phyloP scores from a whole-genome alignment of 2,329 filamentous ascomycete genomes.

The Penicillium sp. region DNA sequence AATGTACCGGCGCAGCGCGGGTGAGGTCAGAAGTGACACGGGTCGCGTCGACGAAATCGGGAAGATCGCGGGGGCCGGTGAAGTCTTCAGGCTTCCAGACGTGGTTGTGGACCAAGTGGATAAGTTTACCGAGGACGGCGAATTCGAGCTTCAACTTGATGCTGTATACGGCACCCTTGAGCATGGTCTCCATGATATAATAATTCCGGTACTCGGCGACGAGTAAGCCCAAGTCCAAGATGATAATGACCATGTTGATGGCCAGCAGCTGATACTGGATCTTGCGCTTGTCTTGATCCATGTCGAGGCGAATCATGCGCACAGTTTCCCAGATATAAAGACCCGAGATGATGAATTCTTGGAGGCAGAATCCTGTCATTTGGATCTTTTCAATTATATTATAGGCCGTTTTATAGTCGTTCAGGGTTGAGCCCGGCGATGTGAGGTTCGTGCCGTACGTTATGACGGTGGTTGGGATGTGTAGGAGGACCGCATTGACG shows the following conservation, averaged over 20 bases:
- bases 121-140: conserved; percentile 50
- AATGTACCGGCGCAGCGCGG: conserved; percentile 33
- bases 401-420: conserved; percentile 40
- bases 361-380: conserved; percentile 58
- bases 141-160: conserved; percentile 56
- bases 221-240: conserved; percentile 49
- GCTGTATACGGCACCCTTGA: conserved; percentile 52
- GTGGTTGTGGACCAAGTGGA: conserved; percentile 44
- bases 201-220: conserved; percentile 47
- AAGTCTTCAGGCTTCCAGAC: conserved; percentile 43
- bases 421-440: conserved; percentile 1
- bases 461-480: conserved; percentile 50
- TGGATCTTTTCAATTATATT: conserved; percentile 58
- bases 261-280: conserved; percentile 53
- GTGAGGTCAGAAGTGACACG: conserved; percentile 48
- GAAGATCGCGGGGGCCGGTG: conserved; percentile 33
- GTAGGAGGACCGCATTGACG: conserved; percentile 46
- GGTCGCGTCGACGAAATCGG: conserved; percentile 49
- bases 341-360: conserved; percentile 57
- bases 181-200: conserved; percentile 51
- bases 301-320: conserved; percentile 52
- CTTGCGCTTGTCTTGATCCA: conserved; percentile 44
- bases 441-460: conserved; percentile 48
- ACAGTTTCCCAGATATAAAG: conserved; percentile 59
- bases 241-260: conserved; percentile 53